phyloP scores from a whole-genome alignment of 495 filamentous ascomycete genomes.

The Xylaria curta region DNA sequence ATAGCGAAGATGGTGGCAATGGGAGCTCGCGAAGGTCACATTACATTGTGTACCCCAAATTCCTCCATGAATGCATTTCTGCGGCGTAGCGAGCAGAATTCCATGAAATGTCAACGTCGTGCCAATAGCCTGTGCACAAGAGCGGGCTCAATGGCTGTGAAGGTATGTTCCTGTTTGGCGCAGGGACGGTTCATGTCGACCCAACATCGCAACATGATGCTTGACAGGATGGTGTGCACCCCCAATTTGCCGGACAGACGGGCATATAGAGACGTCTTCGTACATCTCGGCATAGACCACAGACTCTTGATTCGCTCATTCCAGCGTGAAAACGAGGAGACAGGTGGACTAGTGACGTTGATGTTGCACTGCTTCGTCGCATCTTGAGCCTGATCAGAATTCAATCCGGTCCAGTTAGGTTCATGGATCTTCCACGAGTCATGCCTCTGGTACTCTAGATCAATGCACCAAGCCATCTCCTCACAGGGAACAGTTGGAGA shows the following conservation, averaged over 20 bases:
- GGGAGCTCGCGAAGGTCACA: slow-evolving; percentile 9
- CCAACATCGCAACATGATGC: background rate
- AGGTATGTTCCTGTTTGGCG: background rate
- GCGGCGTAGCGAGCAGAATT: background rate
- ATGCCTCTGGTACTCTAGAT: background rate
- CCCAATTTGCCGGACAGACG: slow-evolving; percentile 25
- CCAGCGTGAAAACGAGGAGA: background rate
- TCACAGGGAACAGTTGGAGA: background rate
- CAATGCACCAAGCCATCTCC: background rate
- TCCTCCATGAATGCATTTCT: background rate
- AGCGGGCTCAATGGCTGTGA: background rate
- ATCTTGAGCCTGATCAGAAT: background rate
- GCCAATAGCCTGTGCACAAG: background rate
- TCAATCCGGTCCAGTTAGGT: background rate
- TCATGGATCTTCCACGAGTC: background rate
- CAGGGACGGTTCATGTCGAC: slow-evolving; percentile 2
- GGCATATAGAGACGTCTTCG: slow-evolving; percentile 12
- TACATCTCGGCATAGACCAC: slow-evolving; percentile 21
- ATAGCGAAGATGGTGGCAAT: background rate
- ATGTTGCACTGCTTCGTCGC: slow-evolving; percentile 7
- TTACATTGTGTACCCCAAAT: slow-evolving; percentile 9
- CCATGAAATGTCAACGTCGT: background rate
- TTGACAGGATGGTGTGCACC: slow-evolving; percentile 19
- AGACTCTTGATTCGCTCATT: slow-evolving; percentile 18
- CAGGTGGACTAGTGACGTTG: slow-evolving; percentile 10